phyloP scores from a whole-genome alignment of 2,329 filamentous ascomycete species.

The Blastomyces gilchristii region DNA sequence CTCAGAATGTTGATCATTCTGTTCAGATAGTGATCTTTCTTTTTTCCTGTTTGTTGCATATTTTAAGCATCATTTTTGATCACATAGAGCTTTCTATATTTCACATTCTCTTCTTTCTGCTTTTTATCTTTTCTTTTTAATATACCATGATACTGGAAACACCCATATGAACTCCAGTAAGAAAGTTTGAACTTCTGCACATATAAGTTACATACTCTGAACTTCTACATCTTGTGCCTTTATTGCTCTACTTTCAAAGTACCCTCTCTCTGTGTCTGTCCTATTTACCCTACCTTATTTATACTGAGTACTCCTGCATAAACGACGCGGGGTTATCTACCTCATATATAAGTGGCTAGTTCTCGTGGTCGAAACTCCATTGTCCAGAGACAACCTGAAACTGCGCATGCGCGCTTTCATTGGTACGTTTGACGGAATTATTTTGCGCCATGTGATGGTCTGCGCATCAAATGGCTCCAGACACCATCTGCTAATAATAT shows the following conservation, averaged over 20 bases:
- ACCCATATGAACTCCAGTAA: neutral
- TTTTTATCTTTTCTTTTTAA: neutral
- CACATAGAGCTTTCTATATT: neutral
- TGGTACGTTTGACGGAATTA: slow-evolving; percentile 5
- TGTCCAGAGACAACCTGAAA: neutral
- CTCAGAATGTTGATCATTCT: slow-evolving; percentile 2
- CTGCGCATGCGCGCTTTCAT: neutral
- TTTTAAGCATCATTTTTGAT: neutral
- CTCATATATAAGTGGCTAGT: neutral
- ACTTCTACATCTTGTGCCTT: neutral
- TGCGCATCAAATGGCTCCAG: neutral
- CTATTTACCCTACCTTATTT: neutral
- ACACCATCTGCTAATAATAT: neutral
- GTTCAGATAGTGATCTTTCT: neutral
- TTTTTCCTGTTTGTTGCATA: neutral
- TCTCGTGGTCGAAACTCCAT: neutral
- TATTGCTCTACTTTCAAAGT: too few relatives aligned
- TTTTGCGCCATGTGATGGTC: slow-evolving; percentile 1
- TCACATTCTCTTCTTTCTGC: neutral
- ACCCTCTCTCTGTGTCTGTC: too few relatives aligned
- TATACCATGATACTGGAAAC: neutral
- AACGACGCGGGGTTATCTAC: neutral
- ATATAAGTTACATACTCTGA: neutral
- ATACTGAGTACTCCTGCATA: neutral
- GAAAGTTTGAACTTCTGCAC: neutral